Evolutionary conservation across 2,329 filamentous ascomycete genomes (phyloP), one percentile per base, ranked within the genome.

Genomic region (Ceratocystis variospora): DNA sequence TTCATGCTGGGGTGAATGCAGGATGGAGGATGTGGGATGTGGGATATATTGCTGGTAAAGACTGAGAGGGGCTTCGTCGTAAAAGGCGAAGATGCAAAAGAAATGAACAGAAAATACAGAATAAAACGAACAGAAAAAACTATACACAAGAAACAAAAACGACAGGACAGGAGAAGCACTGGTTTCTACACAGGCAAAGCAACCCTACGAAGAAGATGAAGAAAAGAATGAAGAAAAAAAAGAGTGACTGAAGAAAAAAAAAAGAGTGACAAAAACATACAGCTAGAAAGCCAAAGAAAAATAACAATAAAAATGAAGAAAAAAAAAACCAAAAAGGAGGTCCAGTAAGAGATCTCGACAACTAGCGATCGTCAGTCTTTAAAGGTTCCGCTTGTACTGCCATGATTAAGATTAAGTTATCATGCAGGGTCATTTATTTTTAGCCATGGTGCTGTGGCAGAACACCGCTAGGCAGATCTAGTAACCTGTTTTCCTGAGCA

Each of bases 81-180:
- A 17, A 15, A 31, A 15, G 22, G 28, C 55, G 55, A 59, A 59
- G 55, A 59, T 59, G 55, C 55, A 59, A 37, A 37, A 37, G 15
- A 59, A 59, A 59, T 37, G 48, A 53, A 53, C 48, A 53, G 15
- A 57, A 59, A 59, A 59, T 37, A n/a, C 55, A 59, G 48, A 59
- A 59, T 59, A 59, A 59, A 55, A 59, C 33, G 55, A 59, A 55
- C 6, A 5, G 25, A 15, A 55, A 55, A 59, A 59, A 37, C 55
- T 59, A 59, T 59, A 59, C 15, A 59, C 55, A 59, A 59, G 55
- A 59, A 59, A 37, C 48, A 53, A 28, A 59, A 59, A 59, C 55
- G 55, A 59, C 31, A 59, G 28, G 55, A 59, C 55, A 37, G 17
- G 55, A 41, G 37, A 59, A 59, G 55, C 55, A 37, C 55, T 37